Percentiles rank a stretch among this genome's conserved stretches.
phyloP scores from a whole-genome alignment of 1,284 basidiomycete species.

The Austropuccinia psidii region DNA sequence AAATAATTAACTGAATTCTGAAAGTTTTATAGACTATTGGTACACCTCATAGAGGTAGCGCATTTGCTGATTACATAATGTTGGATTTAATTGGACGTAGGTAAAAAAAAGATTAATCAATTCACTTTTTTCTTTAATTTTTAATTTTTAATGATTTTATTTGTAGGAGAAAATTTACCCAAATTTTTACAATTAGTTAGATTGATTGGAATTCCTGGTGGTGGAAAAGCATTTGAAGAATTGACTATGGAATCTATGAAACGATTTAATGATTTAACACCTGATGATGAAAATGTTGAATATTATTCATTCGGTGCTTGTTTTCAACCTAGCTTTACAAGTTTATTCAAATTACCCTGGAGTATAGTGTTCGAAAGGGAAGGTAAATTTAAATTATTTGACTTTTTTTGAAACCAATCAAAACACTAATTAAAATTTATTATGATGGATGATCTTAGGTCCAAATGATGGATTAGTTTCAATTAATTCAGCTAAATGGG shows the following conservation, averaged over 20 bases:
- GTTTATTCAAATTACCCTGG: constrained; percentile 57
- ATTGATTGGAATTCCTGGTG: constrained; percentile 70
- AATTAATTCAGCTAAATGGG: constrained; percentile 71
- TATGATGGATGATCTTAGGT: constrained; percentile 13
- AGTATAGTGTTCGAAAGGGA: constrained; percentile 6
- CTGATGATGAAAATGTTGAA: constrained; percentile 64
- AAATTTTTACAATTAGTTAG: constrained; percentile 54
- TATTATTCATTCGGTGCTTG: constrained; percentile 91
- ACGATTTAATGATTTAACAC: constrained; percentile 74
- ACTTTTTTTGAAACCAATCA: background rate
- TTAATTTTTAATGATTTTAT: constrained; percentile 56
- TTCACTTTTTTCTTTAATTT: constrained; percentile 11
- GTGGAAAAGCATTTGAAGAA: constrained; percentile 80
- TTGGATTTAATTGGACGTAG: constrained; percentile 62
- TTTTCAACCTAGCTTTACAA: constrained; percentile 76
- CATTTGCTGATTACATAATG: constrained; percentile 86
- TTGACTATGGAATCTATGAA: constrained; percentile 79
- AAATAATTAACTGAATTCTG: background rate
- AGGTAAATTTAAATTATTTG: constrained; percentile 51
- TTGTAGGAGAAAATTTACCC: constrained; percentile 48
- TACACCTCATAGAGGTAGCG: constrained; percentile 82
- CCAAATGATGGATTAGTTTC: constrained; percentile 80
- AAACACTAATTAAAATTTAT: background rate
- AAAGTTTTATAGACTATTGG: constrained; percentile 58
- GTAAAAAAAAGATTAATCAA: constrained; percentile 43